phyloP scores from a whole-genome alignment of 495 filamentous ascomycete species.

The Penicillium tannophilum region DNA sequence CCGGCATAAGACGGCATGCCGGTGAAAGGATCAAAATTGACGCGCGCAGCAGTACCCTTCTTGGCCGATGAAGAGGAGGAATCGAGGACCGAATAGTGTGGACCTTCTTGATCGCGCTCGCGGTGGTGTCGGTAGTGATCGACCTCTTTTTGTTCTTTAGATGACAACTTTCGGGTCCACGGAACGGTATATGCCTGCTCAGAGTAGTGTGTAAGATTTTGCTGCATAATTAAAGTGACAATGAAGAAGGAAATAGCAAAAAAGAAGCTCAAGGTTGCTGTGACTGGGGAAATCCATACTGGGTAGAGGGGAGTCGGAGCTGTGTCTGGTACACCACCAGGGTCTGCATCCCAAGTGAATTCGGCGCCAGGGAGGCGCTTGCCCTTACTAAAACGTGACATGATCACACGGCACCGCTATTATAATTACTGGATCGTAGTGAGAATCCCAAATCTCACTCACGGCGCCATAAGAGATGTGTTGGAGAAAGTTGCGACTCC shows the following conservation, averaged over 20 bases:
- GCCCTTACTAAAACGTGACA: constrained; percentile 47
- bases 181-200: constrained; percentile 43
- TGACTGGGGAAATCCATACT: constrained; percentile 29
- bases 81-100: constrained; percentile 58
- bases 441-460: constrained; percentile 1
- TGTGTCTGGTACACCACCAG: constrained; percentile 41
- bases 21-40: constrained; percentile 58
- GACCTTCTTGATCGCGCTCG: constrained; percentile 56
- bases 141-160: constrained; percentile 41
- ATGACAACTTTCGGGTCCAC: constrained; percentile 32
- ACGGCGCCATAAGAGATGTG: constrained; percentile 18
- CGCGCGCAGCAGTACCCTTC: constrained; percentile 39
- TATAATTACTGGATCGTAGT: neutral
- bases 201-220: neutral
- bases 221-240: neutral
- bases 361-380: constrained; percentile 44
- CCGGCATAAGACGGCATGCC: constrained; percentile 61
- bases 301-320: constrained; percentile 48
- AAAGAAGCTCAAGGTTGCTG: constrained; percentile 2
- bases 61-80: constrained; percentile 45
- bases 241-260: constrained; percentile 2
- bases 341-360: constrained; percentile 44
- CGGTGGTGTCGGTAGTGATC: constrained; percentile 51
- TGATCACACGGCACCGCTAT: constrained; percentile 10
- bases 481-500: constrained; percentile 4